Evolutionary conservation across 306 rosid genomes (phyloP), one percentile per base, ranked within the genome.

Genomic region (Acacia crassicarpa): DNA sequence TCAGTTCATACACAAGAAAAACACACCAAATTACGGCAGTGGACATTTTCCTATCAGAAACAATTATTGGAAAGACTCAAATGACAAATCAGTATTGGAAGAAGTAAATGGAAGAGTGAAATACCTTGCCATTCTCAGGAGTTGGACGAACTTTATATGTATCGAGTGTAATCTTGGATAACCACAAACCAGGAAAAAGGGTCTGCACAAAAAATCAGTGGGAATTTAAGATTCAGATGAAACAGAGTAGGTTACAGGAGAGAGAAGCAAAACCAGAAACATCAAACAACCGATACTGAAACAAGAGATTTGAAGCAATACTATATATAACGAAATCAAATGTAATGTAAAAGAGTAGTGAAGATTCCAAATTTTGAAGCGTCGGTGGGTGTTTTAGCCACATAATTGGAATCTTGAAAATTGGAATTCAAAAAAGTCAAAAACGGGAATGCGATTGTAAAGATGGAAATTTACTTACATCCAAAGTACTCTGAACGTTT

Each of bases 171-270:
- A 95, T 74, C 83, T 93, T 96, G 67, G 90, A 76, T 87, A 95
- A 72, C 92, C 91, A 91, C 83, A 76, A 23, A n/a, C 98, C 97
- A 59, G 98, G 99, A 62, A 84, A 92, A 44, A 92, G 51, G 10
- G 83, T 13, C 97, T 95, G 87, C 68, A 75, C 8, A 45, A 48
- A 46, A 80, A 72, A 12, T 32, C 74, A 73, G 53, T 27, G 15
- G 43, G 33, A 77, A 76, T 30, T 25, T 23, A 58, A 66, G 67
- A 59, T 63, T 15, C 44, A 22, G 4, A 44, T 17, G 74, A 78
- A 38, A 66, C 22, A 69, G 27, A 33, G 69, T 17, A 54, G 2
- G 49, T 67, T 3, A 9, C 72, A 27, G 33, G 54, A 9, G 35
- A 23, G 65, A 23, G 27, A 63, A 63, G 38, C 41, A 15, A 63